Evolutionary conservation across 2,329 filamentous ascomycete genomes (phyloP), one percentile per base, ranked within the genome.

Genomic region (Aaosphaeria arxii): DNA sequence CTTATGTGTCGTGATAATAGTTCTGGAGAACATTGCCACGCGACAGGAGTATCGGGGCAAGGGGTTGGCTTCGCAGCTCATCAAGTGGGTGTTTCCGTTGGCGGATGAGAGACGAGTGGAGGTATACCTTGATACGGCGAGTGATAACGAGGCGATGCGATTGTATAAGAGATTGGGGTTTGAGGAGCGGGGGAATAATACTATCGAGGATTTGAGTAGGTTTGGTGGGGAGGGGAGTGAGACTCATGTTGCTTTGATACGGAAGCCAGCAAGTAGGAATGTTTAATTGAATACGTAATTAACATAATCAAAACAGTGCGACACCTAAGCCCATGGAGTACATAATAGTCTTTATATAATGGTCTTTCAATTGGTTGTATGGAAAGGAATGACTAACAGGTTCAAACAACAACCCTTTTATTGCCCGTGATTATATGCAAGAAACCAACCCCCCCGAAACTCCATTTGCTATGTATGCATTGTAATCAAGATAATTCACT

Each of bases 11-110:
- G 17, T 24, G 17, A 24, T 24, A 3, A 24, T 24, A 54, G 52
- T 56, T 1, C 43, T 67, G 5, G 61, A 64, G 29, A 66, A 67
- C 13, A 31, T 67, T 9, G 63, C 58, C 1, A 67, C 63, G 2
- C 54, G 62, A 43, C 62, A 56, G 6, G 45, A 56, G 1, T 46
- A 64, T 48, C 61, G 63, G 4, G 46, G 59, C 6, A 43, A 50
- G 32, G 60, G 62, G 1, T 48, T 66, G 9, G 63, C 63, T 1
- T 55, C 55, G 9, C 47, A 40, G 29, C 44, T 66, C 3, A 48
- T 66, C 4, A 28, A 52, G 11, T 55, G 53, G 40, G 40, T 51
- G 1, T 49, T 60, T 17, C 33, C 30, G 0, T 17, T 48, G 30
- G 64, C 63, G 7, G 58, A 66, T 38, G 11, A 50, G 7, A 30